phyloP scores from a whole-genome alignment of 345 rosid species.

The Jatropha curcas region DNA sequence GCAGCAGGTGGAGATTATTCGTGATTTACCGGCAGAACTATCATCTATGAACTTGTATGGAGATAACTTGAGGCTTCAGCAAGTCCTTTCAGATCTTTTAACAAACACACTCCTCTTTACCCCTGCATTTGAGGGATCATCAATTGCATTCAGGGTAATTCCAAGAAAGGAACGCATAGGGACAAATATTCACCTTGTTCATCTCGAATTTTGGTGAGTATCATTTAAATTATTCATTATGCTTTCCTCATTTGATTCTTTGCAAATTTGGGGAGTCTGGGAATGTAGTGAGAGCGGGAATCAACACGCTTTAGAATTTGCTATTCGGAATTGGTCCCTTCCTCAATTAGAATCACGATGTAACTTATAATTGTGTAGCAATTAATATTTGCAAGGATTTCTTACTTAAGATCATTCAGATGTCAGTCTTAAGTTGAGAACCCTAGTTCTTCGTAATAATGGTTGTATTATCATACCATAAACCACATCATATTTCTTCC shows the following conservation, averaged over 20 bases:
- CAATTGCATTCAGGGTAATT: slow-evolving; percentile 48
- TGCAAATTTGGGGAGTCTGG: neutral
- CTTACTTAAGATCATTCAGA: no score
- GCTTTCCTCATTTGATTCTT: neutral
- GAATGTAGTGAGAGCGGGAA: neutral
- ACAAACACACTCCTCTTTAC: slow-evolving; percentile 57
- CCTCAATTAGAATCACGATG: no score
- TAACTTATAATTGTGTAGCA: no score
- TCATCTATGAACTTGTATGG: slow-evolving; percentile 62
- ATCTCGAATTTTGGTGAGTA: slow-evolving; percentile 72
- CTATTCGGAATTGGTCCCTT: neutral
- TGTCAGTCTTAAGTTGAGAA: no score
- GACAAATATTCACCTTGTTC: slow-evolving; percentile 53
- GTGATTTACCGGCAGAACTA: slow-evolving; percentile 50
- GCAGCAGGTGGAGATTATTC: slow-evolving; percentile 51
- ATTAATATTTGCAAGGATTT: no score
- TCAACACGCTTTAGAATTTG: neutral
- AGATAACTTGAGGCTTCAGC: slow-evolving; percentile 75
- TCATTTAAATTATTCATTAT: slow-evolving; percentile 3
- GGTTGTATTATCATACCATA: no score
- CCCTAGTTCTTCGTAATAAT: no score
- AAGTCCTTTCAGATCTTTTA: slow-evolving; percentile 69
- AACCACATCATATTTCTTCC: no score
- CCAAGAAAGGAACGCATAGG: slow-evolving; percentile 58
- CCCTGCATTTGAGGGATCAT: slow-evolving; percentile 51